Conservation (phyloP, 352 stramenopile genomes). For the Lagenidium giganteum region DNA sequence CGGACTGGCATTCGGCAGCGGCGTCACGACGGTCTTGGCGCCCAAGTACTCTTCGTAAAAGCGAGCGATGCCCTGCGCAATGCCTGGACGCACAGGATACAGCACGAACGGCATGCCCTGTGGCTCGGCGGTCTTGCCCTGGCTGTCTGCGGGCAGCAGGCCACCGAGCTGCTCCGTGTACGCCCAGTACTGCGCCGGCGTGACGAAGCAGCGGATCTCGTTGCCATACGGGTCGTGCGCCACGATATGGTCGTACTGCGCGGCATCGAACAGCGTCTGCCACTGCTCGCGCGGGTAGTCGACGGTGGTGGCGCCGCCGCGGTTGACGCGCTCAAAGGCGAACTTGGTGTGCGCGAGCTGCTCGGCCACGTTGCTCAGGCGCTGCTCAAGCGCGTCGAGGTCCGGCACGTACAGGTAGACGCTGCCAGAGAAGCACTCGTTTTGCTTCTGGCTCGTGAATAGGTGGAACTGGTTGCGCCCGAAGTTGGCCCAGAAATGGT, state of each 20-base stretch:
- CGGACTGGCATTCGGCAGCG: conserved; percentile 29
- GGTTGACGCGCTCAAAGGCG: conserved; percentile 46
- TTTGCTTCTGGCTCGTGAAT: conserved; percentile 52
- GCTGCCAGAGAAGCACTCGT: conserved; percentile 47
- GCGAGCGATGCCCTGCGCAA: conserved; percentile 47
- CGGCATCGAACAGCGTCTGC: conserved; percentile 42
- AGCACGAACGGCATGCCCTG: conserved; percentile 57
- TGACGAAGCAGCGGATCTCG: conserved; percentile 44
- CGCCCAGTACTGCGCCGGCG: conserved; percentile 51
- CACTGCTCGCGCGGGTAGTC: conserved; percentile 50
- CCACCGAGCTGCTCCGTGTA: conserved; percentile 52
- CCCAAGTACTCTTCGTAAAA: conserved; percentile 71
- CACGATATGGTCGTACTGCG: conserved; percentile 54
- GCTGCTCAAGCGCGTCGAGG: conserved; percentile 52
- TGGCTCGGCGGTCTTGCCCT: conserved; percentile 27
- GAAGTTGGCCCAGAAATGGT: conserved; percentile 70
- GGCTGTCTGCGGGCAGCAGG: conserved; percentile 32
- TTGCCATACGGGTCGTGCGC: conserved; percentile 61
- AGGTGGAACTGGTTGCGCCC: conserved; percentile 70
- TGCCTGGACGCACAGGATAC: conserved; percentile 50
- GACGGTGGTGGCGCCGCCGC: conserved; percentile 34
- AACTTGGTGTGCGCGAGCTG: conserved; percentile 52
- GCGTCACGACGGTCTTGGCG: conserved; percentile 39
- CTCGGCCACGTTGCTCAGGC: conserved; percentile 29
- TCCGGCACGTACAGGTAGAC: conserved; percentile 62